Evolutionary conservation across 129 eudicot species (phyloP).

Genomic region (Smallanthus sonchifolius): DNA sequence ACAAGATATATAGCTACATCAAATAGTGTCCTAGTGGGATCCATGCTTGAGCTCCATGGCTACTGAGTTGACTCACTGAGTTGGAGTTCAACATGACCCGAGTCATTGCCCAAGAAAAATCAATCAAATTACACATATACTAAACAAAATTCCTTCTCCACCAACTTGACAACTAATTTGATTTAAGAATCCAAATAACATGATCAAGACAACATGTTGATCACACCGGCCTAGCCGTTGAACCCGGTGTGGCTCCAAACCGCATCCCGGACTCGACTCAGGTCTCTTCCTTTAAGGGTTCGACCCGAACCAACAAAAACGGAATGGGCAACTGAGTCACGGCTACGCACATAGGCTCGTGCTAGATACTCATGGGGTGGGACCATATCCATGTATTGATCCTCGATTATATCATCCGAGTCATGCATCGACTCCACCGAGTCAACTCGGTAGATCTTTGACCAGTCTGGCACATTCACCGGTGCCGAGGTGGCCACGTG

Average conservation of each 20-base stretch:
- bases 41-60: slow-evolving; percentile 39
- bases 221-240: slow-evolving; percentile 42
- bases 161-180: neutral
- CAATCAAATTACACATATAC: slow-evolving; percentile 8
- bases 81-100: slow-evolving; percentile 27
- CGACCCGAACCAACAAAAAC: slow-evolving; percentile 86
- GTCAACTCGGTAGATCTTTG: slow-evolving; percentile 76
- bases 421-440: slow-evolving; percentile 76
- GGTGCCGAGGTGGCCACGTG: slow-evolving; percentile 83
- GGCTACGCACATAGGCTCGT: slow-evolving; percentile 34
- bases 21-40: slow-evolving; percentile 11
- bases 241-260: slow-evolving; percentile 98
- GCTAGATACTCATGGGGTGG: slow-evolving; percentile 96
- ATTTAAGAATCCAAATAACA: slow-evolving; percentile 6
- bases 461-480: slow-evolving; percentile 87
- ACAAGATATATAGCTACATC: slow-evolving; percentile 1
- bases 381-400: slow-evolving; percentile 36
- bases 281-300: slow-evolving; percentile 85
- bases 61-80: slow-evolving; percentile 42
- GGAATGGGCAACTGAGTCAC: slow-evolving; percentile 54
- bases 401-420: slow-evolving; percentile 56
- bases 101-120: slow-evolving; percentile 30
- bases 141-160: neutral
- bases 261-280: slow-evolving; percentile 93
- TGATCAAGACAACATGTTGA: neutral